Base-by-base conservation (phyloP, 345 rosid species). In the Sapria himalayana region DNA sequence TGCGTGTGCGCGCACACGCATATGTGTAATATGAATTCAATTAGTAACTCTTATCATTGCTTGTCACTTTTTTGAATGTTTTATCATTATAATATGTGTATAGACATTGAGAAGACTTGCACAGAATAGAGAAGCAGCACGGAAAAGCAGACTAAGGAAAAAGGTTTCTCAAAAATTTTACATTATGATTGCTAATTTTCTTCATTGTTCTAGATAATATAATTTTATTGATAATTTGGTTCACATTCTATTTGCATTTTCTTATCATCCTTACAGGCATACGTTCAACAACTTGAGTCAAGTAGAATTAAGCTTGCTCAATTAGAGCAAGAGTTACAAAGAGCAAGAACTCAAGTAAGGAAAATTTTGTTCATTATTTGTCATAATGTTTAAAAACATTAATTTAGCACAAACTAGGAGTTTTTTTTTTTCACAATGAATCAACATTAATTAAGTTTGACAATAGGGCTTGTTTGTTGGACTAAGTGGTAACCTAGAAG, bases 111-210 rank as follows among this genome's bases (percentile, higher is more conserved):
- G 99, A 58, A 78, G 99, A 57, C 86, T 89, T 29, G 99, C 99
- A 58, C 99, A 89, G 64, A 89, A 89, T 71, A 77, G 99, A 66
- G 99, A 89, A 56, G 99, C 99, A 54, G 99, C 99, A 29, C 73
- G 99, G 63, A 89, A 89, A 66, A 82, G 99, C 65, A 71, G 99
- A 50, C 51, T 89, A 25, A 64, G 99, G 20, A 89, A 89, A 70
- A 89, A 89, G 69, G 99, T 74, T n/a, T 33, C 15, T 5, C 41
- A 37, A 29, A 13, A 16, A 17, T 24, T 15, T 11, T 32, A 15
- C 13, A 47, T 46, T 19, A 7, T 35, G n/a, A 6, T 37, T 48
- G 16, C 3, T n/a, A 17, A 12, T 19, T 33, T 13, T 17, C n/a
- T n/a, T n/a, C n/a, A n/a, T n/a, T n/a, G n/a, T n/a, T n/a, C n/a